phyloP scores from a whole-genome alignment of 2,329 filamentous ascomycete species.

The Paraphoma chrysanthemicola region DNA sequence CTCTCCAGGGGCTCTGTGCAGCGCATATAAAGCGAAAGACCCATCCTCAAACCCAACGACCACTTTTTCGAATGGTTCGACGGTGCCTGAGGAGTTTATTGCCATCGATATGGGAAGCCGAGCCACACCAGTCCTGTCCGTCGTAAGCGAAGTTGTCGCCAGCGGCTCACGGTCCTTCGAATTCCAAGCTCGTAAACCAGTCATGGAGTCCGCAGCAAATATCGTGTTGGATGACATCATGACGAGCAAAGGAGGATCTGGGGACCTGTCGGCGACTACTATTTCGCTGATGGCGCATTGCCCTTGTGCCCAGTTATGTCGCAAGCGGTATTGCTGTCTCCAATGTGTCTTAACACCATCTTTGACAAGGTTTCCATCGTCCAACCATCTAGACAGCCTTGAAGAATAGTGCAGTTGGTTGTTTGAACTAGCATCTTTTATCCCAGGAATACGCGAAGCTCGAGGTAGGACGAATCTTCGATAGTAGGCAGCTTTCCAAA shows the following conservation, averaged over 20 bases:
- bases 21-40: conserved; percentile 68
- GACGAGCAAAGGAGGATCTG: conserved; percentile 70
- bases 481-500: conserved; percentile 93
- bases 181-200: conserved; percentile 81
- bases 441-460: conserved; percentile 75
- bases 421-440: conserved; percentile 53
- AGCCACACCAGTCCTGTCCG: conserved; percentile 17
- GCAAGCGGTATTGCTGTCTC: conserved; percentile 87
- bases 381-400: conserved; percentile 66
- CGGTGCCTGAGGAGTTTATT: conserved; percentile 58
- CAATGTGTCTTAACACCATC: conserved; percentile 68
- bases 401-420: conserved; percentile 60
- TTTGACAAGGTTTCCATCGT: conserved; percentile 64
- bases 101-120: conserved; percentile 67
- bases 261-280: conserved; percentile 61
- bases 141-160: conserved; percentile 52
- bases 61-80: conserved; percentile 38
- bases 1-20: conserved; percentile 55
- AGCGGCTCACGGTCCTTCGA: conserved; percentile 68
- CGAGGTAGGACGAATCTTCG: conserved; percentile 83
- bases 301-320: conserved; percentile 90
- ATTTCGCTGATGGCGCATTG: conserved; percentile 82
- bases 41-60: conserved; percentile 53
- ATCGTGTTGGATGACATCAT: conserved; percentile 79
- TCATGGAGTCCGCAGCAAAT: conserved; percentile 73